phyloP scores from a whole-genome alignment of 2,329 filamentous ascomycete species.

The Pseudogymnoascus sp. region DNA sequence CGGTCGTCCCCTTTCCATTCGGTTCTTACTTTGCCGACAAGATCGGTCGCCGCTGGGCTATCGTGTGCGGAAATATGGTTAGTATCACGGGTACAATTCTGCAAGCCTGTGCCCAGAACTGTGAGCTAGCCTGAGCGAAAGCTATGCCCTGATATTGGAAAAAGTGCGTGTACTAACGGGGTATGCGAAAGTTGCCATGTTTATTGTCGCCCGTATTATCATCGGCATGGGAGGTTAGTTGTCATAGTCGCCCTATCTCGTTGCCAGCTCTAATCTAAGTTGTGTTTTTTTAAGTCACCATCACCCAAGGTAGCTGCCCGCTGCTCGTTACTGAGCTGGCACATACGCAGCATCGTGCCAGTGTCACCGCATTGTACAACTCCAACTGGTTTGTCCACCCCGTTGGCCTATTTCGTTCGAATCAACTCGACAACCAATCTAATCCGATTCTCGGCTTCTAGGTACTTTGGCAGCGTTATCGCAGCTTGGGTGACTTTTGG shows the following conservation, averaged over 20 bases:
- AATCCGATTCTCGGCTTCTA: slow-evolving; percentile 16
- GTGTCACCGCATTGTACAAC: slow-evolving; percentile 47
- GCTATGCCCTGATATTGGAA: no score
- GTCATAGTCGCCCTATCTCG: no score
- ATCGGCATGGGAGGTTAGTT: no score
- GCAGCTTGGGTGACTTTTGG: slow-evolving; percentile 35
- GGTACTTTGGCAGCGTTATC: slow-evolving; percentile 32
- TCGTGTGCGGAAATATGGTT: slow-evolving; percentile 28
- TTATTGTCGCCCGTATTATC: no score
- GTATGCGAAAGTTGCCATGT: no score
- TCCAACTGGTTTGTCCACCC: slow-evolving; percentile 29
- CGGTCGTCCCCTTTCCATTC: slow-evolving; percentile 31
- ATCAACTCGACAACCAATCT: no score
- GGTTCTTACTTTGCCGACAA: slow-evolving; percentile 29
- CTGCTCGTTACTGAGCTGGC: slow-evolving; percentile 45
- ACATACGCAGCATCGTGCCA: slow-evolving; percentile 46
- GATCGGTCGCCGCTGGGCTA: slow-evolving; percentile 28
- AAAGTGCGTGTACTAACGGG: no score
- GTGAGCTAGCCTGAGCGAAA: no score
- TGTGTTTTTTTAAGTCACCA: no score
- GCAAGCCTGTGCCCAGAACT: no score
- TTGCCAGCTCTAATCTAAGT: no score
- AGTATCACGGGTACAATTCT: slow-evolving; percentile 28
- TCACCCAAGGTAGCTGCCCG: slow-evolving; percentile 29
- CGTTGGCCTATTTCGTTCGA: slow-evolving; percentile 14